phyloP scores from a whole-genome alignment of 148 eudicot species.

The Cornus florida region DNA sequence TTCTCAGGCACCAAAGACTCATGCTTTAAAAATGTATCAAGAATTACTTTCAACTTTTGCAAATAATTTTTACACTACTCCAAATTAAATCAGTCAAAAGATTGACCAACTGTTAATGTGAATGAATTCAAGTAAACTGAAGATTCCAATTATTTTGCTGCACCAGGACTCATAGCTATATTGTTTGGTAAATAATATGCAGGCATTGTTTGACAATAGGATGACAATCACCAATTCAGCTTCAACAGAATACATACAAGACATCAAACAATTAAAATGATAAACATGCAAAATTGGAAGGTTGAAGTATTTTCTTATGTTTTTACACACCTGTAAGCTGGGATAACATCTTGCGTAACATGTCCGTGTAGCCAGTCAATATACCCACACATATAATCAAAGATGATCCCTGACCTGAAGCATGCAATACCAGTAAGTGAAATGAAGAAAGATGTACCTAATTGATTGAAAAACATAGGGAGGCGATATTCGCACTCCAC shows the following conservation, averaged over 20 bases:
- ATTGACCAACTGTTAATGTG: neutral
- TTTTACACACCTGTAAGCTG: constrained; percentile 75
- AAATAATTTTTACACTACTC: too few species aligned
- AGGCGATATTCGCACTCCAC: too few species aligned
- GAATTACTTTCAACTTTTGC: too few species aligned
- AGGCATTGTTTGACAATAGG: neutral
- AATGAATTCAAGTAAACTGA: neutral
- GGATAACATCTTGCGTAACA: constrained; percentile 77
- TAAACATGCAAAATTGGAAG: neutral
- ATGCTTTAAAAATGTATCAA: neutral
- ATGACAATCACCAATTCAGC: neutral
- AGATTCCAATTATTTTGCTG: neutral
- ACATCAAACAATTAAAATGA: neutral
- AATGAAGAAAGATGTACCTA: neutral
- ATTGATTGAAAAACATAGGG: neutral
- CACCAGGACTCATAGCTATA: neutral
- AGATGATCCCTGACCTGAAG: constrained; percentile 94
- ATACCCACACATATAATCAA: constrained; percentile 89
- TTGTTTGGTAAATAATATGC: neutral
- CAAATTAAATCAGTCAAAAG: too few species aligned
- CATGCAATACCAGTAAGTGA: constrained; percentile 22
- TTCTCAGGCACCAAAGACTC: neutral
- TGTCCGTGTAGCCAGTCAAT: constrained; percentile 87
- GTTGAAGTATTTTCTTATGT: constrained; percentile 1
- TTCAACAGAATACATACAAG: constrained; percentile 1